Percentiles rank a stretch among this genome's conserved stretches.
These are phyloP conservation scores for Clarireedia monteithiana DNA, from an alignment of 2,329 filamentous ascomycete species.

Conservation along the genomic window DNA sequence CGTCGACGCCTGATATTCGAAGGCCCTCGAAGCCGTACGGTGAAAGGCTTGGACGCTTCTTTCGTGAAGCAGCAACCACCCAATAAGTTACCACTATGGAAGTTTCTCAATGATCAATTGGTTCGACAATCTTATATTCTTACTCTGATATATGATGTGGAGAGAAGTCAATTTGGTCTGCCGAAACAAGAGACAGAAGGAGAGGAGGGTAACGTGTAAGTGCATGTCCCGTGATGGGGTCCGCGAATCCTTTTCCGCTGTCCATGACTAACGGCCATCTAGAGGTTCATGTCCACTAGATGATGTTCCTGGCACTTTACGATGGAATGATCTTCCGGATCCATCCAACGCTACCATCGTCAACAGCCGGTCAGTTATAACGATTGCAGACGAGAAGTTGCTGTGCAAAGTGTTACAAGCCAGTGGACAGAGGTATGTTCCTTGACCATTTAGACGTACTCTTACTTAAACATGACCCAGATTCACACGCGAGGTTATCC, in stretches of 20 bases:
- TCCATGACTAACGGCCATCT: not conserved
- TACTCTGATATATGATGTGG: slow-evolving; percentile 46
- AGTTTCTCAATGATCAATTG: slow-evolving; percentile 46
- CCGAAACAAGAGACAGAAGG: slow-evolving; percentile 16
- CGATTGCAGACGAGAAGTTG: slow-evolving; percentile 31
- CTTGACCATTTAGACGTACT: not conserved
- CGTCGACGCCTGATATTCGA: slow-evolving; percentile 46
- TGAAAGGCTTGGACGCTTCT: slow-evolving; percentile 19
- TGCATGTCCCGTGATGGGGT: not conserved
- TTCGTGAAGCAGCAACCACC: slow-evolving; percentile 17
- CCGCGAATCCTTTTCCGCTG: not conserved
- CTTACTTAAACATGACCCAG: slow-evolving; percentile 15
- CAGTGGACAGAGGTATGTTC: slow-evolving; percentile 44
- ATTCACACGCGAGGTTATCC: slow-evolving; percentile 22
- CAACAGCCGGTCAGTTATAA: slow-evolving; percentile 24
- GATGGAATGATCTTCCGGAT: slow-evolving; percentile 55
- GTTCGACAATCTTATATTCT: slow-evolving; percentile 49
- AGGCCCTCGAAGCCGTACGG: slow-evolving; percentile 35
- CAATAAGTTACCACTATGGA: slow-evolving; percentile 34
- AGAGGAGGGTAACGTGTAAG: slow-evolving; percentile 13
- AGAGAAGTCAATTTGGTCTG: slow-evolving; percentile 40
- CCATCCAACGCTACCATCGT: slow-evolving; percentile 30
- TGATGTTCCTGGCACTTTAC: slow-evolving; percentile 38
- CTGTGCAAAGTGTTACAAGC: slow-evolving; percentile 42
- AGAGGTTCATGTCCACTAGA: slow-evolving; percentile 23